Conservation (phyloP, 139 green algal species). For the Coccomyxa sp. region DNA sequence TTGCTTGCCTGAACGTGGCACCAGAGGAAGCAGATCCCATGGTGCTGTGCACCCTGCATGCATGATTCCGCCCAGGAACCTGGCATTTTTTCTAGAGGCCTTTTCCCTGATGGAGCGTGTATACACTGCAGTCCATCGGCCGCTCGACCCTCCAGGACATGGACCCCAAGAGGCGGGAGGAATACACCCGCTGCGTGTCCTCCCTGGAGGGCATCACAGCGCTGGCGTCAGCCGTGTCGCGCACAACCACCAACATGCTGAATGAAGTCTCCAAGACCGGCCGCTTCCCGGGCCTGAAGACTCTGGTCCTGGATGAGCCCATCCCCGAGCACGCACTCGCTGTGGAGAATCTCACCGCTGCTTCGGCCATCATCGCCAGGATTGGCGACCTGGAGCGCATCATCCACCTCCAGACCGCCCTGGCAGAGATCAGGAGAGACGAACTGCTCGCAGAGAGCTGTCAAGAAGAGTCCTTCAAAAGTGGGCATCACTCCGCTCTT, state of each 20-base stretch:
- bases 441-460: not conserved
- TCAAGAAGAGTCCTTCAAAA: not conserved
- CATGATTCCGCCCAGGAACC: too few relatives aligned
- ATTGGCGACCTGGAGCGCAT: conserved; percentile 66
- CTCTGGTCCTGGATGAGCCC: not conserved
- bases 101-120: too few relatives aligned
- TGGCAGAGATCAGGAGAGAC: conserved; percentile 52
- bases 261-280: conserved; percentile 12
- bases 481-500: not conserved
- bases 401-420: conserved; percentile 58
- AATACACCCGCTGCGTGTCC: conserved; percentile 47
- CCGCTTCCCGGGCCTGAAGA: not conserved
- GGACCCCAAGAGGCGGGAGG: conserved; percentile 19
- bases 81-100: too few relatives aligned
- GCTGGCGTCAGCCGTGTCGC: conserved; percentile 55
- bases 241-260: conserved; percentile 57
- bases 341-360: not conserved
- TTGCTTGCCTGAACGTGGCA: too few relatives aligned
- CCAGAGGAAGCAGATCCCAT: too few relatives aligned
- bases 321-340: not conserved
- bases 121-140: not conserved
- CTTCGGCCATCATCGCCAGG: not conserved
- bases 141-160: conserved; percentile 21
- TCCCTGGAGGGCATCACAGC: conserved; percentile 50
- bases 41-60: too few relatives aligned